Base-by-base conservation (phyloP, 768 basidiomycete species). In the Collybiopsis luxurians region DNA sequence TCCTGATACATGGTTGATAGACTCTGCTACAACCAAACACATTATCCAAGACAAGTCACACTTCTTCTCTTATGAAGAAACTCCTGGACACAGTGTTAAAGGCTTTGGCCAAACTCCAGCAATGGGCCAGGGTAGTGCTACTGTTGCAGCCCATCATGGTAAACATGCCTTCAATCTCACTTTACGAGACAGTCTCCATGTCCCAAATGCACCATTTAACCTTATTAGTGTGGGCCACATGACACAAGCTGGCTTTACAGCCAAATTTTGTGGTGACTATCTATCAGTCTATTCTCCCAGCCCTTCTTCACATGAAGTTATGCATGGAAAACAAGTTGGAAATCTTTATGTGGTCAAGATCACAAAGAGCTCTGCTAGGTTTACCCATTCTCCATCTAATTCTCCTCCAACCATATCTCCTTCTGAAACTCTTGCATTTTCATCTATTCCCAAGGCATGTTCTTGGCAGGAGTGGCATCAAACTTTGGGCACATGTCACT, bases 221-320 rank as follows among this genome's bases (percentile, higher is more conserved):
- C 42, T 57, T 23, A 56, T 56, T 31, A 46, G 39, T n/a, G 58
- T 60, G 24, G 63, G 61, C 27, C 45, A 58, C 40, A 59, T 66
- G 55, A 27, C 51, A 45, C 31, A 50, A 24, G 43, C 50, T 12
- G 53, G 57, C 26, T 53, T 36, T 26, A 34, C 51, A 30, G 40
- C 56, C 30, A n/a, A 59, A 40, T 52, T 64, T 55, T 31, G 57
- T 30, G 28, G 60, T 38, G n/a, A 53, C 45, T 28, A 46, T 55
- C 56, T 64, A 56, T 57, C 56, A 47, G 60, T 61, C 34, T 55
- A 46, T 59, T 31, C 34, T n/a, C 12, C 46, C 40, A 50, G 31
- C 17, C 4, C 12, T 15, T 46, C 39, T n/a, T 27, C 42, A 24
- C 59, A 45, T 24, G 49, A 60, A 26, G 53, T 60, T 36, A 56